These are phyloP conservation scores for Ampelocalamus luodianensis DNA, from an alignment of 176 grass and related monocot genomes.

Conservation along the genomic window DNA sequence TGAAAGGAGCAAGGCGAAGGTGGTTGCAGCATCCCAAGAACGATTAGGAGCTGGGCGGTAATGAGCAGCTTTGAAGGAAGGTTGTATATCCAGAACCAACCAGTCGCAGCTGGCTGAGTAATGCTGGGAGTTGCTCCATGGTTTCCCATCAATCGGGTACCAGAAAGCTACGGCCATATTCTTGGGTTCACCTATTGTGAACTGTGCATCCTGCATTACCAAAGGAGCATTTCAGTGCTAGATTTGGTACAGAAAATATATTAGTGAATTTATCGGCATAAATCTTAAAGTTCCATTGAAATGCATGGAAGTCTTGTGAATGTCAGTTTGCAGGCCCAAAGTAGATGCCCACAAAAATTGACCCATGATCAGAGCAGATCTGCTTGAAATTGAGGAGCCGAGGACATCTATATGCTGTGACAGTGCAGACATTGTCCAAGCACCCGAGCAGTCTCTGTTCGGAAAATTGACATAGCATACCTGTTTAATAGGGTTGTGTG, in stretches of 20 bases:
- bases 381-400: not conserved
- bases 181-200: conserved; percentile 79
- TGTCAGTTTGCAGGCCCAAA: conserved; percentile 6
- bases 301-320: not conserved
- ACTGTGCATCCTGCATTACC: conserved; percentile 84
- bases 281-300: conserved; percentile 17
- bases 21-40: conserved; percentile 84
- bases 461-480: not conserved
- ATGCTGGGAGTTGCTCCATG: conserved; percentile 77
- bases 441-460: not conserved
- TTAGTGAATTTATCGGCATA: not conserved
- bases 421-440: not conserved
- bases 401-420: not conserved
- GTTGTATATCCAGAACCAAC: conserved; percentile 78
- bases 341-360: conserved; percentile 1
- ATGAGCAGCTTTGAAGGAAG: conserved; percentile 47
- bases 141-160: conserved; percentile 77
- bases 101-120: conserved; percentile 95
- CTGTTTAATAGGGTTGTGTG: not conserved
- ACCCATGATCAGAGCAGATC: not conserved
- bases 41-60: conserved; percentile 56
- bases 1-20: conserved; percentile 84
- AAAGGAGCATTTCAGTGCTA: conserved; percentile 30
- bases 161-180: conserved; percentile 88
- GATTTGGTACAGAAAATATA: conserved; percentile 2